These are phyloP conservation scores for Termitomyces sp. DNA, from an alignment of 768 basidiomycete species.

Conservation along the genomic window DNA sequence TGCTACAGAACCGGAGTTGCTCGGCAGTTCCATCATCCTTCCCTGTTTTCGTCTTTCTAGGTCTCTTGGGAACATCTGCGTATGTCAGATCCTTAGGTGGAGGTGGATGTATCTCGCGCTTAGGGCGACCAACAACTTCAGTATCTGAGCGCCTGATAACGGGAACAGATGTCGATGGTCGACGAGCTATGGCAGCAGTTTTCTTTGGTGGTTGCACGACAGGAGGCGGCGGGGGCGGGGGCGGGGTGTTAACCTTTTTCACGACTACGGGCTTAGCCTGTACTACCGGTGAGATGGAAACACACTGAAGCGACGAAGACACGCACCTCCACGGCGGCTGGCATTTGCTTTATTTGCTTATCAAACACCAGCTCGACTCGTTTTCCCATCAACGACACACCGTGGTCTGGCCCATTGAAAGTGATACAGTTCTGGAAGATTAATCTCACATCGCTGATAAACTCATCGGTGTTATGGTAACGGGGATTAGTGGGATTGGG, in stretches of 20 bases:
- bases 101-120: conserved; percentile 96
- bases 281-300: neutral
- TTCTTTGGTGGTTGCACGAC: conserved; percentile 40
- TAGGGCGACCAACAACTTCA: conserved; percentile 68
- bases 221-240: conserved; percentile 39
- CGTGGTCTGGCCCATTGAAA: conserved; percentile 93
- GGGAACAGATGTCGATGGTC: conserved; percentile 77
- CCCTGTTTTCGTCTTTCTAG: conserved; percentile 51
- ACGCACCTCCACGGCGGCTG: conserved; percentile 69
- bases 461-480: conserved; percentile 74
- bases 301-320: neutral
- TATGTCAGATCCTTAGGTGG: conserved; percentile 89
- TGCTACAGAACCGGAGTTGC: conserved; percentile 80
- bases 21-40: conserved; percentile 70
- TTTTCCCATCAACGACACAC: conserved; percentile 73
- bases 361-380: conserved; percentile 83
- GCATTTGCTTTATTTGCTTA: conserved; percentile 82
- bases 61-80: conserved; percentile 67
- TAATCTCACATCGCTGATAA: conserved; percentile 78
- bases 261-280: conserved; percentile 36
- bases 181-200: conserved; percentile 45
- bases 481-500: conserved; percentile 65
- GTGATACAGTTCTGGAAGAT: conserved; percentile 85
- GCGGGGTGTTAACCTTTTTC: conserved; percentile 47
- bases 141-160: conserved; percentile 78